Evolutionary conservation across 2,329 filamentous ascomycete species (phyloP).

Genomic region (Neofusicoccum umdonicola): DNA sequence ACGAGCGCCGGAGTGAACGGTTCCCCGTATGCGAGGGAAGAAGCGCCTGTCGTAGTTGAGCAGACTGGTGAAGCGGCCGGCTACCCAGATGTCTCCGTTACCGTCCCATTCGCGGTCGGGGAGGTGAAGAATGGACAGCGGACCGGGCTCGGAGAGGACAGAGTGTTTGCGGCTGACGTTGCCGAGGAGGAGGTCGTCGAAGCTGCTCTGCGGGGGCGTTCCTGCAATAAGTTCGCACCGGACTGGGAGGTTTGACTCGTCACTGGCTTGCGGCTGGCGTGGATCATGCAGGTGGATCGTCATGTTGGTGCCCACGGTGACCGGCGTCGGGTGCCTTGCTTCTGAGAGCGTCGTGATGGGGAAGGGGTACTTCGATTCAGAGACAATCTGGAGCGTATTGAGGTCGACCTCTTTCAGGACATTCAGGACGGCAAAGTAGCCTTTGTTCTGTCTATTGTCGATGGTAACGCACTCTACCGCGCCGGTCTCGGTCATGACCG

Average conservation of each 20-base stretch:
- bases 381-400: conserved; percentile 66
- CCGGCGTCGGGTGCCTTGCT: conserved; percentile 61
- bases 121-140: conserved; percentile 78
- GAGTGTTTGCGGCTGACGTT: conserved; percentile 51
- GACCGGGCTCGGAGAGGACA: conserved; percentile 74
- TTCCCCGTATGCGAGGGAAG: conserved; percentile 74
- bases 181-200: conserved; percentile 33
- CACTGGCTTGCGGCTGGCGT: conserved; percentile 42
- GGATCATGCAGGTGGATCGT: conserved; percentile 83
- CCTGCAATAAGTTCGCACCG: conserved; percentile 32
- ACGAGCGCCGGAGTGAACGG: conserved; percentile 79
- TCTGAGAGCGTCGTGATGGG: conserved; percentile 80
- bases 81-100: conserved; percentile 81
- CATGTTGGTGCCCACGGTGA: conserved; percentile 80
- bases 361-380: conserved; percentile 71
- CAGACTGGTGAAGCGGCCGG: conserved; percentile 83
- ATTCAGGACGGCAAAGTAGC: conserved; percentile 77
- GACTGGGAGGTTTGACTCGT: conserved; percentile 18
- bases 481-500: conserved; percentile 66
- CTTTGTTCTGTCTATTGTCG: conserved; percentile 64
- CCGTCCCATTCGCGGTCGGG: conserved; percentile 57
- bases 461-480: conserved; percentile 82
- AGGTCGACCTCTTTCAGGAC: conserved; percentile 80
- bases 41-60: conserved; percentile 84
- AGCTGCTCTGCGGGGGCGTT: conserved; percentile 22